Base-by-base conservation (phyloP, 352 stramenopile species). In the Phytophthora agathidicida region DNA sequence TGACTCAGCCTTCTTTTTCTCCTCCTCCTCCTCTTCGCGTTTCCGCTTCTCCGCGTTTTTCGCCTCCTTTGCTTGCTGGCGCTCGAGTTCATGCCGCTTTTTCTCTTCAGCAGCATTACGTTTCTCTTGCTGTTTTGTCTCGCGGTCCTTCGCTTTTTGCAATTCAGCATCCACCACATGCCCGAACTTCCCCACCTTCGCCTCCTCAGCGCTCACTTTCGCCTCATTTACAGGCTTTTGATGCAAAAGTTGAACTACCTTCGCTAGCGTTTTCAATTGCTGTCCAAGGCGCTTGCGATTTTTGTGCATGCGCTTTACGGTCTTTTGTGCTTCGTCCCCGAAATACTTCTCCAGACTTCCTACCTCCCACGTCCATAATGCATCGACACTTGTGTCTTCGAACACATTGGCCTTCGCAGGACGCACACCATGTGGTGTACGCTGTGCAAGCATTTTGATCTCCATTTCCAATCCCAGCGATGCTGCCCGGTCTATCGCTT, bases 361-460 rank as follows among this genome's bases (percentile, higher is more conserved):
- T 0, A 96, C 80, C 35, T 96, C 87, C 87, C 87, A 96, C 14
- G 85, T 72, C 83, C 83, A 96, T 47, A 96, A 58, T 36, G 83
- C 85, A n/a, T 81, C 78, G 0, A 71, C 53, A 37, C 55, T 90
- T 30, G 75, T 89, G 65, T 96, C 87, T 57, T 96, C 85, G 35
- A 88, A 96, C 27, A 93, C 16, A 44, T 94, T 92, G 0, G 82
- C 77, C 31, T 89, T 91, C 3, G 61, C 38, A n/a, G 78, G 82
- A 10, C 77, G 71, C 13, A 86, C 73, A 22, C 87, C 85, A 35
- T 94, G 88, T 17, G 75, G 60, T 8, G 66, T 86, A 8, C 87
- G 82, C 62, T 96, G 83, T 23, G 87, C 87, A 9, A 96, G 67
- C 71, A 89, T 89, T 61, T 96, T 96, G 46, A 96, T 90, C 45